A percentile compares a stretch with the other conserved stretches of the same genome.
These are phyloP conservation scores for Blastomyces percursus DNA, from an alignment of 2,329 filamentous ascomycete genomes.

Conservation along the genomic window DNA sequence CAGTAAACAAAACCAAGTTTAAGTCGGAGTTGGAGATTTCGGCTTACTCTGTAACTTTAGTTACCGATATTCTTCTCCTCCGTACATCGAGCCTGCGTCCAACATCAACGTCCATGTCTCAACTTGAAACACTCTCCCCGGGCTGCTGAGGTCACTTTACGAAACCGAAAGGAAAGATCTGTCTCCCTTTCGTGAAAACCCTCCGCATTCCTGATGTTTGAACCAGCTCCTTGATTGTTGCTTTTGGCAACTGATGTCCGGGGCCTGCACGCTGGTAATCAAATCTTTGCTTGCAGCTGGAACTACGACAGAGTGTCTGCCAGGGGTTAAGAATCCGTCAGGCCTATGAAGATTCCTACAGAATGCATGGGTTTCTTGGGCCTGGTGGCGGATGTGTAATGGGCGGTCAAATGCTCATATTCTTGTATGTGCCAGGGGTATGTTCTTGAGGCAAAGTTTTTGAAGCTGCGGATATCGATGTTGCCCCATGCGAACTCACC, in stretches of 20 bases:
- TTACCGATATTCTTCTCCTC: background rate
- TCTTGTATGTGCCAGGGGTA: background rate
- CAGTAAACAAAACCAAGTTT: no score
- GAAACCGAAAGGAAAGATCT: background rate
- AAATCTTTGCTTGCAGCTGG: background rate
- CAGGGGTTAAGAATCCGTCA: background rate
- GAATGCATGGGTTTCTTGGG: background rate
- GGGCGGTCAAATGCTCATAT: background rate
- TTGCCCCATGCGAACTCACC: background rate
- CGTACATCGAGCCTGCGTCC: background rate
- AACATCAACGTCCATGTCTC: background rate
- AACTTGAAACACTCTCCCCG: constrained; percentile 1
- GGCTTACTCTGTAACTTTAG: background rate
- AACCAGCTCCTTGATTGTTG: background rate
- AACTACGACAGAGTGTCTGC: background rate
- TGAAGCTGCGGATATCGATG: background rate
- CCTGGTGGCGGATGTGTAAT: background rate
- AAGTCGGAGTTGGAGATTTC: background rate
- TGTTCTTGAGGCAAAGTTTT: background rate
- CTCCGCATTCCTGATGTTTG: background rate
- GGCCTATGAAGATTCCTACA: background rate
- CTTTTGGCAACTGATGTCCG: background rate
- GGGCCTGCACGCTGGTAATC: background rate
- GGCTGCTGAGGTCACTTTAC: no score
- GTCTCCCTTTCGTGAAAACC: background rate